Conservation (phyloP, 352 stramenopile genomes). For the Globisporangium mamillatum region DNA sequence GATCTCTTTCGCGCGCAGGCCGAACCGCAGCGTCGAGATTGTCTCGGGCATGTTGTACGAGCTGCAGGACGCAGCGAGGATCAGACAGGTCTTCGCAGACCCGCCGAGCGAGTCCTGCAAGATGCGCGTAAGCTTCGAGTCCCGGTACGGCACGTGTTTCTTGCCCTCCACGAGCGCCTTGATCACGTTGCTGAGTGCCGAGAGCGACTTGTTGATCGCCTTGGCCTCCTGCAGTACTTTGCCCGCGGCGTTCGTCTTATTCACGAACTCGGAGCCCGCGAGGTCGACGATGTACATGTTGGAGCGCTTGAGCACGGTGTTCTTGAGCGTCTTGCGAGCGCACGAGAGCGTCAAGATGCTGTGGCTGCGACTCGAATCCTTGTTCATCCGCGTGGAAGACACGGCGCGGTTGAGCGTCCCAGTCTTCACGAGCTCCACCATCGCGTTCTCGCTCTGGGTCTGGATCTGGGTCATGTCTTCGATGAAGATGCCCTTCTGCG, state of each 20-base stretch:
- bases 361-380: constrained; percentile 81
- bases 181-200: constrained; percentile 83
- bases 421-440: constrained; percentile 62
- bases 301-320: constrained; percentile 33
- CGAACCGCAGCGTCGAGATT: constrained; percentile 75
- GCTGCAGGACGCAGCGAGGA: constrained; percentile 89
- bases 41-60: constrained; percentile 81
- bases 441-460: constrained; percentile 35
- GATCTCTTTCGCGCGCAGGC: constrained; percentile 73
- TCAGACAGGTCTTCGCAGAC: constrained; percentile 93
- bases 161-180: constrained; percentile 76
- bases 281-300: constrained; percentile 87
- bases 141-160: constrained; percentile 72
- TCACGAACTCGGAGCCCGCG: constrained; percentile 79
- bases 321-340: constrained; percentile 23
- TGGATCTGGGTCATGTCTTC: constrained; percentile 63
- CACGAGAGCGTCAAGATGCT: constrained; percentile 67
- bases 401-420: constrained; percentile 65
- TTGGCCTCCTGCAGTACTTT: constrained; percentile 83
- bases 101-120: constrained; percentile 90
- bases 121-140: constrained; percentile 84
- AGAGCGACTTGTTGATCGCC: constrained; percentile 85
- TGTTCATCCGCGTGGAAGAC: constrained; percentile 89
- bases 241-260: constrained; percentile 79
- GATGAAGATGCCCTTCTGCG: constrained; percentile 65